A percentile compares a stretch with the other conserved stretches of the same genome.
Evolutionary conservation across 306 rosid species (phyloP).

Genomic region (Myrica gale): DNA sequence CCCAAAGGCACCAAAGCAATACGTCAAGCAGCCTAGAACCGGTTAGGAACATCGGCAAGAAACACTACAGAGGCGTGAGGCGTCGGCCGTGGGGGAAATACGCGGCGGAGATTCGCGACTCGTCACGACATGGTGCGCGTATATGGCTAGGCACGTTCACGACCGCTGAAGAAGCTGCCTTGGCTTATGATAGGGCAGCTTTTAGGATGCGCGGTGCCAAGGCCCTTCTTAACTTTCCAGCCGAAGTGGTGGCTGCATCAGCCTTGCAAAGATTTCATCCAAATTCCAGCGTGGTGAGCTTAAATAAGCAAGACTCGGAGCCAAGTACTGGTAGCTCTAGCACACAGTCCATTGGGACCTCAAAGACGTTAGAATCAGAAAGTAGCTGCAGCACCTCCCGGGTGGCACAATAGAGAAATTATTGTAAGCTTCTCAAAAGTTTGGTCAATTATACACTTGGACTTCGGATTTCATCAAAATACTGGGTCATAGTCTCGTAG

Average conservation of each 20-base stretch:
- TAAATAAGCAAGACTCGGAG: conserved; percentile 21
- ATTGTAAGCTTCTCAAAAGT: not conserved
- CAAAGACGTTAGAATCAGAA: conserved; percentile 23
- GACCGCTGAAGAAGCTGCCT: conserved; percentile 88
- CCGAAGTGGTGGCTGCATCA: conserved; percentile 47
- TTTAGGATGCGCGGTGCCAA: conserved; percentile 73
- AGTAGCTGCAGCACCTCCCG: conserved; percentile 20
- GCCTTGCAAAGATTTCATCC: conserved; percentile 22
- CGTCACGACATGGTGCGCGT: conserved; percentile 63
- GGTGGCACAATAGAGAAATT: not conserved
- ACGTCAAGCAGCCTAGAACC: conserved; percentile 35
- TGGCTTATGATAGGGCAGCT: conserved; percentile 87
- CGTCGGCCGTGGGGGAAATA: conserved; percentile 90
- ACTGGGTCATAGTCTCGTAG: not conserved
- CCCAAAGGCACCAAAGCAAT: conserved; percentile 29
- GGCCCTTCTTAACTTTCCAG: conserved; percentile 79
- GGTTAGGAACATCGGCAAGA: conserved; percentile 42
- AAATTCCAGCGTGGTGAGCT: not conserved
- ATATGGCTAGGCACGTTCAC: conserved; percentile 84
- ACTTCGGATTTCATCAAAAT: not conserved
- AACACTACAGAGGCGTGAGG: conserved; percentile 85
- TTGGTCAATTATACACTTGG: too few species aligned
- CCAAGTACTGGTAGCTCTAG: conserved; percentile 33
- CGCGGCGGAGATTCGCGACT: conserved; percentile 91
- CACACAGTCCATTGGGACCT: conserved; percentile 21